These are phyloP conservation scores for Tuber umbilicatum DNA, from an alignment of 495 filamentous ascomycete genomes.

Conservation along the genomic window DNA sequence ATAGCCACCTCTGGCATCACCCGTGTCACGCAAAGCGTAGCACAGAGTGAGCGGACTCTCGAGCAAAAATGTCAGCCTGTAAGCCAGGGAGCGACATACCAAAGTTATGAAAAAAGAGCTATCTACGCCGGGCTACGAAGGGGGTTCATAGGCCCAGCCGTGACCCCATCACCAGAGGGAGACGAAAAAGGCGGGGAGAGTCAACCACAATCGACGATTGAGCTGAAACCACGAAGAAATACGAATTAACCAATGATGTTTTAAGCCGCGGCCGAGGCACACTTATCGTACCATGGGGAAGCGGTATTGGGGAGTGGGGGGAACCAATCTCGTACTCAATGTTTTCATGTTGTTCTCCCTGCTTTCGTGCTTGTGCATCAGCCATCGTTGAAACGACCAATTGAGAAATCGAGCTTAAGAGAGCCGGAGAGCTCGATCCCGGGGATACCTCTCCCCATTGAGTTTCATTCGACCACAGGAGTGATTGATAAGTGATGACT, in stretches of 20 bases:
- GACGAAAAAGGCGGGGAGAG: not conserved
- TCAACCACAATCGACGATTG: slow-evolving; percentile 2
- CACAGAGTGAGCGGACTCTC: not conserved
- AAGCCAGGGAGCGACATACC: not conserved
- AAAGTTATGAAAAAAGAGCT: not conserved
- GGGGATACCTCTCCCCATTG: not conserved
- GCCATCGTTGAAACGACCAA: not conserved
- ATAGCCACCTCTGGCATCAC: not conserved
- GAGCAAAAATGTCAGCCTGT: not conserved
- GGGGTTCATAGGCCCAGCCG: not conserved
- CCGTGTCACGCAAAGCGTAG: not conserved
- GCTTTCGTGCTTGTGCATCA: not conserved
- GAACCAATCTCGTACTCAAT: not conserved
- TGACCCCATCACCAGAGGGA: not conserved
- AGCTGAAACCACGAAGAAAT: not conserved
- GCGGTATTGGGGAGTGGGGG: not conserved
- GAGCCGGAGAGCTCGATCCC: not conserved
- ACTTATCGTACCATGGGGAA: not conserved
- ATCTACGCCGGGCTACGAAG: not conserved
- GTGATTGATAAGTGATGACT: not conserved
- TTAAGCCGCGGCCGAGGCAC: not conserved
- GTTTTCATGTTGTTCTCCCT: not conserved
- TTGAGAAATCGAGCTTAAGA: not conserved
- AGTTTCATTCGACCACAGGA: not conserved
- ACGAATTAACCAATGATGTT: not conserved